Percentiles rank a stretch among this genome's conserved stretches.
Evolutionary conservation across 371 early-diverging fungal genomes (phyloP).

Genomic region (Mucor mucedo): DNA sequence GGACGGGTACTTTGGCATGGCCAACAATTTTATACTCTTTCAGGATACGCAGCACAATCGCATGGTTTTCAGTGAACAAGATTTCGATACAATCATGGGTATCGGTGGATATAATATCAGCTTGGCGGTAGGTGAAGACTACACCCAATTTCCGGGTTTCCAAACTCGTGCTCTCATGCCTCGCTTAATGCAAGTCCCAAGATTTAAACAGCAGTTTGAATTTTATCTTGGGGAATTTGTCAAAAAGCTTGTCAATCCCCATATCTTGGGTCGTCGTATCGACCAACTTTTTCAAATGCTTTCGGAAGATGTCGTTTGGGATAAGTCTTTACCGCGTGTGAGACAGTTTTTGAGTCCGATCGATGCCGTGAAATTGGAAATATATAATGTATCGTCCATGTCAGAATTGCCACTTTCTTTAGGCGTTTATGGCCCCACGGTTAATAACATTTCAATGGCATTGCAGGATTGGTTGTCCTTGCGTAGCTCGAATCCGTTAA

Average conservation of each 20-base stretch:
- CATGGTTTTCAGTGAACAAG: constrained; percentile 34
- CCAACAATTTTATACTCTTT: constrained; percentile 41
- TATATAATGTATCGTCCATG: too few relatives aligned
- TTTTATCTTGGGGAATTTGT: constrained; percentile 6
- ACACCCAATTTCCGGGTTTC: constrained; percentile 27
- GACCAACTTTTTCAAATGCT: constrained; percentile 20
- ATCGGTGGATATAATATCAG: constrained; percentile 16
- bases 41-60: constrained; percentile 18
- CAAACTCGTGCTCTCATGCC: constrained; percentile 29
- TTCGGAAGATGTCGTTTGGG: constrained; percentile 35
- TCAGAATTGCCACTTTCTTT: neutral
- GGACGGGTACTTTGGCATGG: constrained; percentile 38
- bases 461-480: constrained; percentile 13
- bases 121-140: constrained; percentile 28
- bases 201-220: constrained; percentile 20
- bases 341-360: neutral
- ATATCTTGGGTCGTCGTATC: constrained; percentile 14
- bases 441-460: neutral
- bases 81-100: constrained; percentile 39
- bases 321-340: constrained; percentile 23
- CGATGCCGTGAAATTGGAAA: too few relatives aligned
- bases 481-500: constrained; percentile 9
- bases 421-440: constrained; percentile 9
- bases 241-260: constrained; percentile 15
- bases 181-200: constrained; percentile 21